A percentile compares a stretch with the other conserved stretches of the same genome.
Evolutionary conservation across 2,329 filamentous ascomycete species (phyloP).

Genomic region (Monosporascus sp.): DNA sequence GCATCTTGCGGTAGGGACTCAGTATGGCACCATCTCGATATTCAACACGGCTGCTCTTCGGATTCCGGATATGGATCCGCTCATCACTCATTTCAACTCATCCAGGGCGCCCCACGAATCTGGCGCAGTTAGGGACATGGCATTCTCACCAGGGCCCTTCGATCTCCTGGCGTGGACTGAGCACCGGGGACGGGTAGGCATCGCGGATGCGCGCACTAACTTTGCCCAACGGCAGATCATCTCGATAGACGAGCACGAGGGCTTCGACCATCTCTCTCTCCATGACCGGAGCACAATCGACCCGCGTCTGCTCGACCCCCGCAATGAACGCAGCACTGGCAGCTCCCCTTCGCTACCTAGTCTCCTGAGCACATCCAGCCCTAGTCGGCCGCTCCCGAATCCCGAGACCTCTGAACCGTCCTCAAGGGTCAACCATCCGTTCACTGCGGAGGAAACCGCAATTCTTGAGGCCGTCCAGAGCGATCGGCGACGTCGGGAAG

Average conservation of each 20-base stretch:
- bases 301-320: constrained; percentile 44
- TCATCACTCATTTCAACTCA: constrained; percentile 72
- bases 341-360: constrained; percentile 26
- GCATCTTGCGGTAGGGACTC: constrained; percentile 71
- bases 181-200: constrained; percentile 69
- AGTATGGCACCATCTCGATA: constrained; percentile 74
- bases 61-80: constrained; percentile 46
- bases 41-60: constrained; percentile 54
- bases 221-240: constrained; percentile 66
- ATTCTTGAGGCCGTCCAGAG: constrained; percentile 53
- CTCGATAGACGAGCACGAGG: constrained; percentile 53
- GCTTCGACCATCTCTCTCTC: constrained; percentile 51
- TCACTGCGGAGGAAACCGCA: constrained; percentile 49
- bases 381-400: constrained; percentile 21
- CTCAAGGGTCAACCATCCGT: constrained; percentile 44
- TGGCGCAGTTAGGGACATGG: constrained; percentile 85
- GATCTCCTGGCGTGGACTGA: constrained; percentile 94
- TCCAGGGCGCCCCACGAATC: constrained; percentile 64
- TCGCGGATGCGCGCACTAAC: constrained; percentile 66
- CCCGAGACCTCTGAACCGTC: constrained; percentile 28
- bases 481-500: constrained; percentile 46
- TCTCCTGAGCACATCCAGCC: constrained; percentile 26
- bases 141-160: constrained; percentile 83
- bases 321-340: constrained; percentile 35
- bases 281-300: constrained; percentile 52